Evolutionary conservation across 345 rosid genomes (phyloP), one percentile per base, ranked within the genome.

Genomic region (Salix exigua): DNA sequence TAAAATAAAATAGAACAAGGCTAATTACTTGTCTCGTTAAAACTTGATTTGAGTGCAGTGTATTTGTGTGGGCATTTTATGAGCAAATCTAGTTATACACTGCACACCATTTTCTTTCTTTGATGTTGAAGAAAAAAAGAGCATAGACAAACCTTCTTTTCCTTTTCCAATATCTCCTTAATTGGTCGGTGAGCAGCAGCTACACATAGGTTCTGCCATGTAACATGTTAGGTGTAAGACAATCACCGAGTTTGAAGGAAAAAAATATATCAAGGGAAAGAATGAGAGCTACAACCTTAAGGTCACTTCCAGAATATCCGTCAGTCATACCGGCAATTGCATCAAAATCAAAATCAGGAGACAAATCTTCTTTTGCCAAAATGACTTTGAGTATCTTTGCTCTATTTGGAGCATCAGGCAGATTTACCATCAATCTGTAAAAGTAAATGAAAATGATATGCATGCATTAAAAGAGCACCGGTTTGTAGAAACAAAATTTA

Each of bases 281-380:
- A 78, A 26, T 4, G 2, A 30, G 35, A 68, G 30, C 33, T 40
- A 58, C 65, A 66, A 93, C 99, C 94, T 91, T 95, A 25, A 95
- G 92, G 79, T 93, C 96, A 74, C 99, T 93, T 80, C 97, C 97
- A 69, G 97, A 95, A 80, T 95, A 95, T 75, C 97, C 99, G 77
- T 91, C 92, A 0, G 93, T 86, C 93, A 93, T 87, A 61, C 82
- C 84, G 18, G 97, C 97, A 83, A 95, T 58, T 10, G 82, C 85
- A 79, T 90, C 97, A 82, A 88, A 79, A 79, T 95, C 94, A 73
- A 95, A 76, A 70, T 85, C 94, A 70, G 92, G 82, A 51, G 94
- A 86, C 84, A 95, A 71, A 73, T 91, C 96, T 83, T 95, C 97
- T 74, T 95, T 83, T 4, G 96, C 92, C 75, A 95, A 85, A 75